These are phyloP conservation scores for Dothiorella sarmentorum DNA, from an alignment of 2,329 filamentous ascomycete genomes.

Conservation along the genomic window DNA sequence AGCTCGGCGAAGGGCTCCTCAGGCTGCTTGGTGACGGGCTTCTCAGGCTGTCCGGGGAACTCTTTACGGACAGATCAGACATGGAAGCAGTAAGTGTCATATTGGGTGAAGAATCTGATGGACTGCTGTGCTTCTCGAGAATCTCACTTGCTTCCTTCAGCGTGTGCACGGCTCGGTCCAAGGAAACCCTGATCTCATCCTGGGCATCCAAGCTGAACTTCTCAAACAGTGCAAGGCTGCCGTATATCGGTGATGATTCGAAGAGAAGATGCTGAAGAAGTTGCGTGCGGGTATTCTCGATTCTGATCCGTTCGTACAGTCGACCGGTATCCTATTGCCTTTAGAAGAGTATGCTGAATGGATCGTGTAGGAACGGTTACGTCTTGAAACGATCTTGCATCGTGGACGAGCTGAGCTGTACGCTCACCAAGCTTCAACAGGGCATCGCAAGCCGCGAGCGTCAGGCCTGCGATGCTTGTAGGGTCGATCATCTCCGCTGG, in stretches of 20 bases:
- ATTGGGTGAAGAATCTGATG: not conserved
- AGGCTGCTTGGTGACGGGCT: too few relatives aligned
- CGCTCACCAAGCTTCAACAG: constrained; percentile 21
- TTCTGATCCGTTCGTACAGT: constrained; percentile 2
- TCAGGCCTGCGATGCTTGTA: constrained; percentile 15
- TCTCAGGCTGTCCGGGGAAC: too few relatives aligned
- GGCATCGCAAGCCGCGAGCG: constrained; percentile 20
- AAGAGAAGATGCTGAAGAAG: constrained; percentile 19
- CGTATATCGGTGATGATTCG: constrained; percentile 17
- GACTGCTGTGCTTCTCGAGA: not conserved
- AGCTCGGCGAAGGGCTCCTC: not conserved
- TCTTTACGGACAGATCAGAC: not conserved
- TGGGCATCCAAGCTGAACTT: constrained; percentile 20
- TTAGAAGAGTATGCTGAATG: not conserved
- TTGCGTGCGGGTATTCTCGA: constrained; percentile 20
- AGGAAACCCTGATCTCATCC: constrained; percentile 19
- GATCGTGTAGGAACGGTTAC: not conserved
- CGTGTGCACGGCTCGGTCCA: constrained; percentile 5
- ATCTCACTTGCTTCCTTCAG: constrained; percentile 19
- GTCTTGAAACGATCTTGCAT: constrained; percentile 20
- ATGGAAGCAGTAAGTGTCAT: not conserved
- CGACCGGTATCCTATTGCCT: constrained; percentile 6
- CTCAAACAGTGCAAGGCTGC: constrained; percentile 12
- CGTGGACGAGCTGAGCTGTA: constrained; percentile 20
- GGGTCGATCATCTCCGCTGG: constrained; percentile 18